phyloP scores from a whole-genome alignment of 768 basidiomycete genomes.

The Infundibulicybe gibba region DNA sequence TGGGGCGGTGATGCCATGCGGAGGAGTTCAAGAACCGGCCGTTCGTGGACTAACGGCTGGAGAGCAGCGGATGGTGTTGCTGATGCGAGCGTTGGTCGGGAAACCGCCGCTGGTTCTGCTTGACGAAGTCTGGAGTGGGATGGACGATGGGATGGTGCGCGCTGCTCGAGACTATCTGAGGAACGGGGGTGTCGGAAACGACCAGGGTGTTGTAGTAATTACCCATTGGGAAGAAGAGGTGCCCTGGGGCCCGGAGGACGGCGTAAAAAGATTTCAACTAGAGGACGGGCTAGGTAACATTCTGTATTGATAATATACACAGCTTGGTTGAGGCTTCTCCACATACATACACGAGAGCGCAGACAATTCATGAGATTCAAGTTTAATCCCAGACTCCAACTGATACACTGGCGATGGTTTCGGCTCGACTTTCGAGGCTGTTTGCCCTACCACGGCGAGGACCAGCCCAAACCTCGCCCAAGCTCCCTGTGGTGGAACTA shows the following conservation, averaged over 20 bases:
- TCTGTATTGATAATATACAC: too few relatives aligned
- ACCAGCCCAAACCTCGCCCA: too few relatives aligned
- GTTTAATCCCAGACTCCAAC: too few relatives aligned
- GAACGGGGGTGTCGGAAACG: slow-evolving; percentile 38
- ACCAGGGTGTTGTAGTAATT: slow-evolving; percentile 81
- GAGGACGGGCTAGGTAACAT: slow-evolving; percentile 22
- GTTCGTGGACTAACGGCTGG: slow-evolving; percentile 70
- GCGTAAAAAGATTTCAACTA: slow-evolving; percentile 35
- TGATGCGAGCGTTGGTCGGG: slow-evolving; percentile 83
- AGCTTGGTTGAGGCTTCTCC: too few relatives aligned
- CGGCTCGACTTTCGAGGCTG: too few relatives aligned
- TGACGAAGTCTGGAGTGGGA: slow-evolving; percentile 93
- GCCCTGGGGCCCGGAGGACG: slow-evolving; percentile 67
- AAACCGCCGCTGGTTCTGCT: slow-evolving; percentile 73
- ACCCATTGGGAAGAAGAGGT: slow-evolving; percentile 93
- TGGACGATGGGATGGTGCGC: slow-evolving; percentile 77
- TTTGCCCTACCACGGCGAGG: too few relatives aligned
- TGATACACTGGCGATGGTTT: too few relatives aligned
- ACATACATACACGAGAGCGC: too few relatives aligned
- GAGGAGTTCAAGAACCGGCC: slow-evolving; percentile 39
- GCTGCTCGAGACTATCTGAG: slow-evolving; percentile 64
- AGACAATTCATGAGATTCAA: too few relatives aligned
- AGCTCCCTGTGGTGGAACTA: too few relatives aligned
- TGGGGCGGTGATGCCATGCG: slow-evolving; percentile 31
- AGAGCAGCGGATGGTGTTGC: slow-evolving; percentile 77